Evolutionary conservation across 306 rosid genomes (phyloP), one percentile per base, ranked within the genome.

Genomic region (Gastrolobium bilobum): DNA sequence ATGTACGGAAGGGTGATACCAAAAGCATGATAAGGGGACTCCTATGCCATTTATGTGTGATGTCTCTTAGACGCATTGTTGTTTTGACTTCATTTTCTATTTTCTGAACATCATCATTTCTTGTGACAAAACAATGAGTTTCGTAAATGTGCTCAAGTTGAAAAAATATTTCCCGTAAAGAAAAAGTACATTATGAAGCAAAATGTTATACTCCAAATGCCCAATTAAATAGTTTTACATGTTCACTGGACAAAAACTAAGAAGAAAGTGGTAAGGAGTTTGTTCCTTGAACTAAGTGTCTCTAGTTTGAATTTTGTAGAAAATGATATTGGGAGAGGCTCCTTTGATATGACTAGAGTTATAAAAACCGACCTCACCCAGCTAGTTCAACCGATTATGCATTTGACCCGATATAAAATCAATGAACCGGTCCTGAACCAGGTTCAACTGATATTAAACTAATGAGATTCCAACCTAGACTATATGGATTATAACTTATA

Each of bases 61-160:
- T 83, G 87, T 82, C 70, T 73, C 73, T 80, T 67, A 62, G 66
- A 70, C 75, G 68, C 53, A 61, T 76, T 72, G 80, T 50, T 72
- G 58, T 72, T 78, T 72, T 65, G 39, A 77, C 79, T 74, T 42
- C 64, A 58, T 79, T 75, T 70, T 74, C 78, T 10, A 31, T 67
- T 44, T 30, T 75, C 5, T 20, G 10, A 71, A 34, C 71, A 72
- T 75, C 70, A 38, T 79, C 63, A 81, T 71, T 79, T 65, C 43
- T 81, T 64, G 51, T 76, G 59, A 66, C 67, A 48, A 43, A 71
- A 76, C 50, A 13, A 39, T 10, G 11, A 15, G 3, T 46, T 74
- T 1, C 20, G 59, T 13, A 46, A 53, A 68, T 10, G 4, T 61
- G 46, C 38, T 26, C 51, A 30, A 60, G 37, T 62, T 13, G 3